A percentile compares a stretch with the other conserved stretches of the same genome.
phyloP scores from a whole-genome alignment of 1,284 basidiomycete species.

The Cutaneotrichosporon cutaneum region DNA sequence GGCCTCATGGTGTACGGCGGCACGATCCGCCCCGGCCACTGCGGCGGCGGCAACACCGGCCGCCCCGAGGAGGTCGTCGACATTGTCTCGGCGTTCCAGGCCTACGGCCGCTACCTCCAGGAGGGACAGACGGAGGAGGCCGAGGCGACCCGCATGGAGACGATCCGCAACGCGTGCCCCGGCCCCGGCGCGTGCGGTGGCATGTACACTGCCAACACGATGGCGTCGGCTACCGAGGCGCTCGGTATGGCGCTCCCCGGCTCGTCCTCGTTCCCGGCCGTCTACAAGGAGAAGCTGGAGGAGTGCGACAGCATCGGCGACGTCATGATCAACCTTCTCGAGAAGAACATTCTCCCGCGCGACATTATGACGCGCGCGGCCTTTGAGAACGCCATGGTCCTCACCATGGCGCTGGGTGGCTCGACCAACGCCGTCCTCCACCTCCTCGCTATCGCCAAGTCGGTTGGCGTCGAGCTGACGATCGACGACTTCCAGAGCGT shows the following conservation, averaged over 20 bases:
- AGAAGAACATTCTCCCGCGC: conserved; percentile 86
- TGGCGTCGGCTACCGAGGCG: conserved; percentile 88
- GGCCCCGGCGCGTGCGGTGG: conserved; percentile 96
- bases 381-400: conserved; percentile 94
- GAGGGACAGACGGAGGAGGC: conserved; percentile 81
- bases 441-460: conserved; percentile 87
- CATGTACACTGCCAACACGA: conserved; percentile 91
- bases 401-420: conserved; percentile 91
- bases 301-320: conserved; percentile 80
- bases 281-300: conserved; percentile 70
- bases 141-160: conserved; percentile 75
- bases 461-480: conserved; percentile 79
- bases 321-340: conserved; percentile 79
- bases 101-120: conserved; percentile 88
- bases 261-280: conserved; percentile 92
- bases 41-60: conserved; percentile 58
- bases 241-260: conserved; percentile 94
- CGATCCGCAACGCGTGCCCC: conserved; percentile 86
- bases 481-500: conserved; percentile 93
- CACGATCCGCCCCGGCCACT: conserved; percentile 84
- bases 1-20: conserved; percentile 97
- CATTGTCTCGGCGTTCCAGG: conserved; percentile 91
- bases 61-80: conserved; percentile 65
- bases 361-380: conserved; percentile 95
- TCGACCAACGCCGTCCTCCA: conserved; percentile 94